Base-by-base conservation (phyloP, 2,329 filamentous ascomycete species). In the Clonostachys byssicola region DNA sequence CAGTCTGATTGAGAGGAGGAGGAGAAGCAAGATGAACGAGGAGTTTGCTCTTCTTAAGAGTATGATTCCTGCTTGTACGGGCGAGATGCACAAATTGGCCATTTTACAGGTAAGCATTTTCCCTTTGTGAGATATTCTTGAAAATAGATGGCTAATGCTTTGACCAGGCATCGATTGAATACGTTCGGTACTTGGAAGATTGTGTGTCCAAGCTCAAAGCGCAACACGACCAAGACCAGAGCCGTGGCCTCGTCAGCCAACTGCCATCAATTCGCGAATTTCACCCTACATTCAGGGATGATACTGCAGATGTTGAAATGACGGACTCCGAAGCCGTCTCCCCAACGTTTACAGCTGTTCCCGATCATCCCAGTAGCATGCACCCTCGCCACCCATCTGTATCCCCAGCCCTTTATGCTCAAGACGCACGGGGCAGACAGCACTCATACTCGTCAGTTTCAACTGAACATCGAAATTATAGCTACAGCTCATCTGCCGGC, bases 1-100 rank as follows among this genome's bases (percentile, higher is more conserved):
- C 62, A 96, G 91, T 60, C 70, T 97, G 54, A 99, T 97, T 56
- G 94, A 99, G 71, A 78, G 94, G 42, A 75, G 92, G 49, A 75
- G 94, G 57, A 78, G 94, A 52, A 95, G 89, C 12, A 99, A 97
- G 74, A 99, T 97, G 92, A 97, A 99, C 57, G 92, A 97, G 64
- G 94, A 97, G 69, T 97, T 97, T 70, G 88, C 84, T 3, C 87
- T 95, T 14, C 71, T 97, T 54, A 97, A 97, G 70, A 81, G 86
- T 58, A 91, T 99, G 88, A 95, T 97, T 48, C 94, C 94, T 1
- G 92, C 94, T 3, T 97, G 94, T 65, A 83, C 81, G n/a, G 92
- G 91, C 7, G 92, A 97, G 60, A 97, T 97, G 94, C 94, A 97
- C 67, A 99, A 99, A 69, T 73, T 97, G 48, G 91, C 92, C 14